A percentile compares a stretch with the other conserved stretches of the same genome.
These are phyloP conservation scores for Microcyclosporella mali DNA, from an alignment of 2,329 filamentous ascomycete genomes.

Conservation along the genomic window DNA sequence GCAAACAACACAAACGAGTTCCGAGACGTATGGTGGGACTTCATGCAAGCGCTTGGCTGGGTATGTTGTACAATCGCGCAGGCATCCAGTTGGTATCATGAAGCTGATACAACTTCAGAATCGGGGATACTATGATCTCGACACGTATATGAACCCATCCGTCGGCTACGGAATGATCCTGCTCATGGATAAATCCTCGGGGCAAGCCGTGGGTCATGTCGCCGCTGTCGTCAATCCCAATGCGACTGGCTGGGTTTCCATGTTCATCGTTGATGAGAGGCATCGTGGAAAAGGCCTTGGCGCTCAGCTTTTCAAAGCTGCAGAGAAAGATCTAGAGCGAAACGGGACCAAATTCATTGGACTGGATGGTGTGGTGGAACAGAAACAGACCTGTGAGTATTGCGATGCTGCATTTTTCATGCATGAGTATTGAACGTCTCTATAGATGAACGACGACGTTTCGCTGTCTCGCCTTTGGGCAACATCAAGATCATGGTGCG, in stretches of 20 bases:
- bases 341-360: constrained; percentile 25
- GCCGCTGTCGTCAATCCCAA: constrained; percentile 32
- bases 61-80: too few species aligned
- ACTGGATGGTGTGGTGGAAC: constrained; percentile 34
- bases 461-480: constrained; percentile 24
- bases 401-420: not conserved
- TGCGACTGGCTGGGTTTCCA: constrained; percentile 34
- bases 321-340: constrained; percentile 21
- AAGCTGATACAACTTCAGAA: constrained; percentile 24
- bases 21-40: constrained; percentile 31
- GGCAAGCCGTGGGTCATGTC: constrained; percentile 30
- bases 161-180: constrained; percentile 29
- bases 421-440: not conserved
- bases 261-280: constrained; percentile 31
- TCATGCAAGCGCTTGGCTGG: constrained; percentile 33
- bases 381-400: constrained; percentile 28
- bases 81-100: not conserved
- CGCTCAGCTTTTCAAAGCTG: constrained; percentile 27
- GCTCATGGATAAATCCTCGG: constrained; percentile 21
- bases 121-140: constrained; percentile 29
- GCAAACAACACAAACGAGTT: constrained; percentile 14
- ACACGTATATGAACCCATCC: constrained; percentile 29
- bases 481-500: constrained; percentile 28
- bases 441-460: constrained; percentile 29
- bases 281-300: constrained; percentile 32